A percentile compares a stretch with the other conserved stretches of the same genome.
phyloP scores from a whole-genome alignment of 164 flowering plant species.

The Dillenia suffruticosa region DNA sequence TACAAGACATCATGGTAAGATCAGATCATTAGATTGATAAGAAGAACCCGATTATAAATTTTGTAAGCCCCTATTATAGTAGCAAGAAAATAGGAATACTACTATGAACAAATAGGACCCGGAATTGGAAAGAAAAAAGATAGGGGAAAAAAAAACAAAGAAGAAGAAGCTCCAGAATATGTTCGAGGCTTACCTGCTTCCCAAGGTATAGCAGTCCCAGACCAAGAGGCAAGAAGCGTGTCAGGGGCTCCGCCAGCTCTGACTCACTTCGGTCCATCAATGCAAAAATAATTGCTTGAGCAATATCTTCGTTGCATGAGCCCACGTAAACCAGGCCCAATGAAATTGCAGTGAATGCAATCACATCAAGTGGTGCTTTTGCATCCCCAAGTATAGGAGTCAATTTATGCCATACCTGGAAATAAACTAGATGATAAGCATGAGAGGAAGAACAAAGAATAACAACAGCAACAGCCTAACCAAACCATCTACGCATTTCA shows the following conservation, averaged over 20 bases:
- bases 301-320: slow-evolving; percentile 95
- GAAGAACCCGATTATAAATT: neutral
- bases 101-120: neutral
- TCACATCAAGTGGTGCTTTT: slow-evolving; percentile 80
- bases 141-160: neutral
- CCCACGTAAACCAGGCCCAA: slow-evolving; percentile 91
- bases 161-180: no score
- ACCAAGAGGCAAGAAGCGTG: slow-evolving; percentile 76
- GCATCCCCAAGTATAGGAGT: slow-evolving; percentile 67
- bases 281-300: slow-evolving; percentile 88
- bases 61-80: no score
- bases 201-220: slow-evolving; percentile 97
- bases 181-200: slow-evolving; percentile 64
- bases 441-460: neutral
- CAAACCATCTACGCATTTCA: neutral
- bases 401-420: slow-evolving; percentile 57
- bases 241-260: slow-evolving; percentile 81
- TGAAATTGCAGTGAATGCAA: slow-evolving; percentile 88
- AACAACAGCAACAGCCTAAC: neutral
- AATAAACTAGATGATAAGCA: slow-evolving; percentile 11
- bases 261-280: slow-evolving; percentile 88
- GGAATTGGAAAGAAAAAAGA: neutral
- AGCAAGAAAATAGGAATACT: no score
- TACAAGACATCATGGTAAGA: slow-evolving; percentile 21
- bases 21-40: slow-evolving; percentile 2